Percentiles rank a stretch among this genome's conserved stretches.
Evolutionary conservation across 139 green algal genomes (phyloP).

Genomic region (Auxenochlorella pyrenoidosa): DNA sequence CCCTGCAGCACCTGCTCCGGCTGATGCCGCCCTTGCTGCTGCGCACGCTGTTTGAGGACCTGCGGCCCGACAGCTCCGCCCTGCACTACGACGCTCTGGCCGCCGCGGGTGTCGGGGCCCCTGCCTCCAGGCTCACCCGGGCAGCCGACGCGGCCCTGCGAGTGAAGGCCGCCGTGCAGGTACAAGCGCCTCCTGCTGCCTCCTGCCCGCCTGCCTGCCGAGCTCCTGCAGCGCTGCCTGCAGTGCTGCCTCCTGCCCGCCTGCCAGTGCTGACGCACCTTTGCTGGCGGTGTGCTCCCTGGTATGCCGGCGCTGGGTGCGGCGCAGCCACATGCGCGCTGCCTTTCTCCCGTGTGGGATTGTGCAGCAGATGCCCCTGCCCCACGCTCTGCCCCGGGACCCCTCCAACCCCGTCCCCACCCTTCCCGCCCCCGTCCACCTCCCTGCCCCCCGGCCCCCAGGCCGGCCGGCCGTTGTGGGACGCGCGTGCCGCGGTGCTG

Average conservation of each 20-base stretch:
- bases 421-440: not conserved
- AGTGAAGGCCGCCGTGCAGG: constrained; percentile 37
- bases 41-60: constrained; percentile 53
- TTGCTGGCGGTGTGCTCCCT: too few species aligned
- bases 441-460: not conserved
- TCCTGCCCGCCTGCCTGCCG: not conserved
- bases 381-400: too few species aligned
- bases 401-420: too few species aligned
- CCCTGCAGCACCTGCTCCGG: constrained; percentile 28
- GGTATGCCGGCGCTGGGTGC: too few species aligned
- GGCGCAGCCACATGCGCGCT: too few species aligned
- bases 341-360: too few species aligned
- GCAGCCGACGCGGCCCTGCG: constrained; percentile 24
- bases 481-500: constrained; percentile 51
- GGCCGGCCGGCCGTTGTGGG: constrained; percentile 40
- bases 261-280: too few species aligned
- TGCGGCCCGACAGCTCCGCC: constrained; percentile 31
- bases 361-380: too few species aligned
- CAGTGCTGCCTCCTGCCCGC: too few species aligned
- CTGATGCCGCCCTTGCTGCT: constrained; percentile 49
- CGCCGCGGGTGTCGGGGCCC: not conserved
- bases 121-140: not conserved
- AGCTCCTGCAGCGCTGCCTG: not conserved
- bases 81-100: constrained; percentile 11
- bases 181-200: not conserved